phyloP scores from a whole-genome alignment of 2,329 filamentous ascomycete genomes.

The Penicillium aurantiogriseum region DNA sequence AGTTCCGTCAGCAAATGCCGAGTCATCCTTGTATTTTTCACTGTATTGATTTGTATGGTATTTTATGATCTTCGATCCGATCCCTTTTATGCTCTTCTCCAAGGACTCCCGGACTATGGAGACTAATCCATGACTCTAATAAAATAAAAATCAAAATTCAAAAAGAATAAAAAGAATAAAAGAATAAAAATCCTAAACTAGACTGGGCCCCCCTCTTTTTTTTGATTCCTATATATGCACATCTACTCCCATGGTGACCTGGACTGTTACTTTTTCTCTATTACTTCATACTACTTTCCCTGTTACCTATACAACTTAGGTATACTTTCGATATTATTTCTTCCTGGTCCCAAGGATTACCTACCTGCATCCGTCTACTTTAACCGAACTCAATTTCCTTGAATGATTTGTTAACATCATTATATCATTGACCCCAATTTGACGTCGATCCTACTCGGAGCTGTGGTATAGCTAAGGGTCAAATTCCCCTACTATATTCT shows the following conservation, averaged over 20 bases:
- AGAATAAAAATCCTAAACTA: slow-evolving; percentile 7
- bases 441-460: slow-evolving; percentile 26
- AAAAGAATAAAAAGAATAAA: background rate
- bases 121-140: background rate
- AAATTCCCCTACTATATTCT: background rate
- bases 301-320: background rate
- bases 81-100: background rate
- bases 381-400: slow-evolving; percentile 13
- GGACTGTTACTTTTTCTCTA: background rate
- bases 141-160: background rate
- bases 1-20: slow-evolving; percentile 23
- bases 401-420: slow-evolving; percentile 16
- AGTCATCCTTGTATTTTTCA: slow-evolving; percentile 11
- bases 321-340: background rate
- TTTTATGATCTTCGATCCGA: slow-evolving; percentile 1
- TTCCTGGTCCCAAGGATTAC: background rate
- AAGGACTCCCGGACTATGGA: background rate
- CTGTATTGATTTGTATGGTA: background rate
- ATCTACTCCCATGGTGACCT: background rate
- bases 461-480: slow-evolving; percentile 22
- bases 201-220: background rate
- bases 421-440: slow-evolving; percentile 29
- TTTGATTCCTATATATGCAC: slow-evolving; percentile 3
- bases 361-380: slow-evolving; percentile 5
- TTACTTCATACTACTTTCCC: background rate